Evolutionary conservation across 257 asterid species (phyloP).

Genomic region (Apocynum venetum): DNA sequence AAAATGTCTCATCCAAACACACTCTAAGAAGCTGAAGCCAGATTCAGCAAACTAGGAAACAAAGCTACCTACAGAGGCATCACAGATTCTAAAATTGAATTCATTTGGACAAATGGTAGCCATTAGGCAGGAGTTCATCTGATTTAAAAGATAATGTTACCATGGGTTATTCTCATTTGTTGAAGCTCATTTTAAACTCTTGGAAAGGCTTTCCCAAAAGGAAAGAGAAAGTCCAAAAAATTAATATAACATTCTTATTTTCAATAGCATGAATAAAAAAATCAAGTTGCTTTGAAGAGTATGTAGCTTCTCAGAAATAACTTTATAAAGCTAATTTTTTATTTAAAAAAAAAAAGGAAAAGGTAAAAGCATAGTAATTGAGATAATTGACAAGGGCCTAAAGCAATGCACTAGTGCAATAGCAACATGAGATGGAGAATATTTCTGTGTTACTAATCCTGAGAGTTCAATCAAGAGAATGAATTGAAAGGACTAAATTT

Average conservation of each 20-base stretch:
- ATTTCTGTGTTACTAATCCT: neutral
- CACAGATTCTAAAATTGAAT: neutral
- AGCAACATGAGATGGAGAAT: neutral
- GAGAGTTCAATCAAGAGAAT: neutral
- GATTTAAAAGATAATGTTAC: neutral
- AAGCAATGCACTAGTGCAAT: neutral
- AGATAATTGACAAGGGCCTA: neutral
- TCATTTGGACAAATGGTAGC: neutral
- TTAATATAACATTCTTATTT: too few species aligned
- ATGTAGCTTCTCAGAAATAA: neutral
- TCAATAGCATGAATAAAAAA: neutral
- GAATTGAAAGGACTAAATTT: neutral
- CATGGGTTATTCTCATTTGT: neutral
- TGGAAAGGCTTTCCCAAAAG: neutral
- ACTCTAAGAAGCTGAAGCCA: neutral
- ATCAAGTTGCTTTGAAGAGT: neutral
- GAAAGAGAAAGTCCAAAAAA: too few species aligned
- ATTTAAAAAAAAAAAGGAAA: neutral
- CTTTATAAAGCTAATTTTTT: neutral
- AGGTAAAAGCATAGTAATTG: neutral
- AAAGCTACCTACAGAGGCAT: too few species aligned
- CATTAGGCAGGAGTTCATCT: too few species aligned
- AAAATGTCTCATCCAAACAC: too few species aligned
- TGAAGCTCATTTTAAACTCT: too few species aligned
- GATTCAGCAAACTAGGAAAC: neutral